These are phyloP conservation scores for Geotrichum reessii DNA, from an alignment of 1,139 yeast genomes.

Conservation along the genomic window DNA sequence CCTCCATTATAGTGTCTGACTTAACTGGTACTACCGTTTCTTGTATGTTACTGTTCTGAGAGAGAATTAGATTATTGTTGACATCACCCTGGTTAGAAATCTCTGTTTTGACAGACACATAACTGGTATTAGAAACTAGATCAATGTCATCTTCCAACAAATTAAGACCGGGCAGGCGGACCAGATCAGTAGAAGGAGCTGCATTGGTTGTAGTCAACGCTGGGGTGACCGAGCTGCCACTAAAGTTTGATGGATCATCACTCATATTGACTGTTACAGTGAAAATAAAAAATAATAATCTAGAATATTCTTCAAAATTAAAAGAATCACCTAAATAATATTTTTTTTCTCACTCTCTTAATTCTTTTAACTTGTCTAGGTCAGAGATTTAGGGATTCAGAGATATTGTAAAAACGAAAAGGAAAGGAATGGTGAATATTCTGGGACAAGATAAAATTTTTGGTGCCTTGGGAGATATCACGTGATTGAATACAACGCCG, in stretches of 20 bases:
- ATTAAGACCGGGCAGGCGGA: not conserved
- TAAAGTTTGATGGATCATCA: not conserved
- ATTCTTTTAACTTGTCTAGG: not conserved
- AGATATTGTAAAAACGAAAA: not conserved
- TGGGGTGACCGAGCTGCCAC: not conserved
- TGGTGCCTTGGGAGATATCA: not conserved
- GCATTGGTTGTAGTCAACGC: not conserved
- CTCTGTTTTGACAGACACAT: not conserved
- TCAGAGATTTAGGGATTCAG: not conserved
- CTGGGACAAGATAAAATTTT: not conserved
- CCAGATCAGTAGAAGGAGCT: not conserved
- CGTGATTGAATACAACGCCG: not conserved
- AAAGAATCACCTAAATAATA: no score
- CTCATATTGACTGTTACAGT: not conserved
- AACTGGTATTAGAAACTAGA: not conserved
- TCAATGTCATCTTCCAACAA: not conserved
- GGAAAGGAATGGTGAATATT: not conserved
- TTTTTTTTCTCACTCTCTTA: not conserved
- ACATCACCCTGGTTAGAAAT: not conserved
- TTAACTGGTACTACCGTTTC: no score
- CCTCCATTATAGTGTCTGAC: not conserved
- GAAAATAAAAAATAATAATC: not conserved
- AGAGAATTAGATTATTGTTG: not conserved
- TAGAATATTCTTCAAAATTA: no score
- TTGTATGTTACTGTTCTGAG: not conserved